These are phyloP conservation scores for Lupinus albus DNA, from an alignment of 306 rosid species.

Conservation along the genomic window DNA sequence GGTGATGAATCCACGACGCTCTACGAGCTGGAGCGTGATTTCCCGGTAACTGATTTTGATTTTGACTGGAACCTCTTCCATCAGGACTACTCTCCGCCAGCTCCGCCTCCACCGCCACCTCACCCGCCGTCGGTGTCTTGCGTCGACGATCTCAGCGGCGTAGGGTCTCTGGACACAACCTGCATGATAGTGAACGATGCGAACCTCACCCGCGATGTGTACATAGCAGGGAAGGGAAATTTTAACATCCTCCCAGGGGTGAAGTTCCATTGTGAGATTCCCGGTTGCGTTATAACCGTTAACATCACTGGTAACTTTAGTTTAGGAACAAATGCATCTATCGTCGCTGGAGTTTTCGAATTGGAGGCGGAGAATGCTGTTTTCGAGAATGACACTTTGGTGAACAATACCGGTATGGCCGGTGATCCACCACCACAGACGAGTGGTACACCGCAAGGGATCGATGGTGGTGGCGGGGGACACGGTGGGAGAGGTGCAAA, in stretches of 20 bases:
- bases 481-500: conserved; percentile 98
- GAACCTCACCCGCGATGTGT: conserved; percentile 93
- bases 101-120: conserved; percentile 99
- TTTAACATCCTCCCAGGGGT: conserved; percentile 92
- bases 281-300: conserved; percentile 78
- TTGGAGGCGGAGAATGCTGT: conserved; percentile 66
- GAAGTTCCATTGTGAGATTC: conserved; percentile 69
- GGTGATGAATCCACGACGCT: conserved; percentile 34
- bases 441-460: conserved; percentile 91
- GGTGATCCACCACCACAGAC: conserved; percentile 95
- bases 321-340: conserved; percentile 72
- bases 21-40: conserved; percentile 48
- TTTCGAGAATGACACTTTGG: conserved; percentile 70
- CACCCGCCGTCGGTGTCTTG: conserved; percentile 94
- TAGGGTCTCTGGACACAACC: conserved; percentile 84
- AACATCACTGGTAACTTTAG: conserved; percentile 88
- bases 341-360: conserved; percentile 78
- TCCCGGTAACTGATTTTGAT: conserved; percentile 57
- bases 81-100: conserved; percentile 96
- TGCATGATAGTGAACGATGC: conserved; percentile 76
- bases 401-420: conserved; percentile 81
- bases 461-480: conserved; percentile 89
- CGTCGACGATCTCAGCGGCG: conserved; percentile 80
- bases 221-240: conserved; percentile 92
- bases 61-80: conserved; percentile 71